Evolutionary conservation across 2,329 filamentous ascomycete species (phyloP), one percentile per base, ranked within the genome.

Genomic region (Mollisia scopiformis): DNA sequence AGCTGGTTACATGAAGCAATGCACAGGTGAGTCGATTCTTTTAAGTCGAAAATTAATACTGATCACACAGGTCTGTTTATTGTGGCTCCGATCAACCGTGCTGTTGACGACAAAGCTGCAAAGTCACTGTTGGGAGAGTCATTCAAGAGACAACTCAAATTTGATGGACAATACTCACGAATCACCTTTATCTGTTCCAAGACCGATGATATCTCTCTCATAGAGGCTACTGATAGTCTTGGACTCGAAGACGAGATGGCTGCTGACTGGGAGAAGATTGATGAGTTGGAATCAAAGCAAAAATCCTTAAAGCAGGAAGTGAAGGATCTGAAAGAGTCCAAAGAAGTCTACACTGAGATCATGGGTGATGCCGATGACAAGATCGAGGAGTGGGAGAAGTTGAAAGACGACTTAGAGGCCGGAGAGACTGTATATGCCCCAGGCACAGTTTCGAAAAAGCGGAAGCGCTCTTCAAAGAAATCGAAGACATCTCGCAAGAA

Each of bases 131-230:
- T 88, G 7, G 84, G 84, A 0, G 77, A 84, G 19, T 78, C 79
- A 0, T 87, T 87, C 74, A 84, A 82, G 66, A 76, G 81, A 0
- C 86, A 88, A 65, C 73, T 88, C 2, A 83, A 86, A 59, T 83
- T 83, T 66, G 86, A 88, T 60, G 82, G 83, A 1, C 78, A 75
- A 0, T 84, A 84, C 57, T 78, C 75, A 6, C 77, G 75, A 1
- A 76, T 88, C 2, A 86, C 83, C 0, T 88, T 88, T 61, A 83
- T 89, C 14, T 88, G 85, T 67, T 82, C 79, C 16, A 88, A 88
- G 68, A 86, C 84, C 0, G 87, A 89, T 68, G 84, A 88, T 46
- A 85, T 88, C 1, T 72, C 75, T 1, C 67, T 73, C 46, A 75
- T 66, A 0, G 77, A 79, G 56, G 71, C 71, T 11, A 54, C 69